phyloP scores from a whole-genome alignment of 1,284 basidiomycete species.

The Marasmius oreades region DNA sequence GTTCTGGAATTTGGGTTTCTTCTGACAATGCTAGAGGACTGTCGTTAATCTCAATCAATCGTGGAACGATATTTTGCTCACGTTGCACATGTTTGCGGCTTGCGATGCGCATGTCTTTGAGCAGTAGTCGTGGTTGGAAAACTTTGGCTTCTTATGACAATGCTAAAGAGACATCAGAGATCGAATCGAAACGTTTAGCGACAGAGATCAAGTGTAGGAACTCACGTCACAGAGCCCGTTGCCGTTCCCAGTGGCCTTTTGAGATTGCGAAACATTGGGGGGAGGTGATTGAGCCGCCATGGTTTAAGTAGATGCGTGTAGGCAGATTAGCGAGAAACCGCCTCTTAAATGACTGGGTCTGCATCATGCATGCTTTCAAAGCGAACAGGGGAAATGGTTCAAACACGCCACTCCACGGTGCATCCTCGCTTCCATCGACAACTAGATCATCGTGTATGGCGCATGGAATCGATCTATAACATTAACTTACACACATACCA shows the following conservation, averaged over 20 bases:
- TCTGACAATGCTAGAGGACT: conserved; percentile 38
- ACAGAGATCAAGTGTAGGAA: conserved; percentile 7
- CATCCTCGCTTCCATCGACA: no score
- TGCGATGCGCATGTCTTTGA: conserved; percentile 58
- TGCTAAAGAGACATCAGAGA: conserved; percentile 33
- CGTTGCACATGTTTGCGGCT: conserved; percentile 34
- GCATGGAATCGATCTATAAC: not conserved
- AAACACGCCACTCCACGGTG: no score
- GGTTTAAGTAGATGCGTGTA: not conserved
- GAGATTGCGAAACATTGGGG: not conserved
- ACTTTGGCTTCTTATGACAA: conserved; percentile 54
- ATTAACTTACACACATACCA: not conserved
- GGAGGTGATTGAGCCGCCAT: not conserved
- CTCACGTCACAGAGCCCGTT: conserved; percentile 12
- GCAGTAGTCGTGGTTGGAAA: conserved; percentile 48
- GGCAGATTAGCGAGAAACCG: not conserved
- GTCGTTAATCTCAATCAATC: not conserved
- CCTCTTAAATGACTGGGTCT: no score
- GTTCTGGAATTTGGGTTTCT: conserved; percentile 46
- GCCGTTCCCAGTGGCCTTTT: not conserved
- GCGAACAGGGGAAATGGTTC: no score
- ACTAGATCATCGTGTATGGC: not conserved
- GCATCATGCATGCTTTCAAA: no score
- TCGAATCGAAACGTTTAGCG: not conserved
- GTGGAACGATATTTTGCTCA: conserved; percentile 18